Evolutionary conservation across 2,329 filamentous ascomycete species (phyloP).

Genomic region (Elsinoe batatas): DNA sequence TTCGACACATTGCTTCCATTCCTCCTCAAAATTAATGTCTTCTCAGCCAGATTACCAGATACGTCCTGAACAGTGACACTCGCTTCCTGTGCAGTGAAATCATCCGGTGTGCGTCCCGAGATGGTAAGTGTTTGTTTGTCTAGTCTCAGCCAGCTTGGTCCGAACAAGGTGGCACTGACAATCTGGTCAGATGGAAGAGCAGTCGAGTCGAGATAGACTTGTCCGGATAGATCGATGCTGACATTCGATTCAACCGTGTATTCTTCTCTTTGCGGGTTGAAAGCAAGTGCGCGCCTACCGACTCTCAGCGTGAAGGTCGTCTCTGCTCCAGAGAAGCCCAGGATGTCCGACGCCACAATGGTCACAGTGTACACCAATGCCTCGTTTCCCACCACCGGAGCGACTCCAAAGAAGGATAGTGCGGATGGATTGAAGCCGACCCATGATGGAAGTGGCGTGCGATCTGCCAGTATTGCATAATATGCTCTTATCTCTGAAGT

Average conservation of each 20-base stretch:
- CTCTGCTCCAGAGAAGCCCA: conserved; percentile 62
- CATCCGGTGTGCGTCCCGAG: conserved; percentile 53
- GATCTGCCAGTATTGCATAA: conserved; percentile 65
- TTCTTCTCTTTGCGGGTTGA: conserved; percentile 46
- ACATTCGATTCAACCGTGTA: conserved; percentile 48
- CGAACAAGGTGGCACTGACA: not conserved
- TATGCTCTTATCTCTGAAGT: conserved; percentile 48
- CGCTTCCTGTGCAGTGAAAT: conserved; percentile 52
- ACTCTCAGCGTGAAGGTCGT: conserved; percentile 62
- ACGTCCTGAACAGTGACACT: conserved; percentile 50
- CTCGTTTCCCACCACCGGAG: conserved; percentile 55
- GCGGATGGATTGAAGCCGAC: conserved; percentile 57
- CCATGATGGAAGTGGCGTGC: conserved; percentile 81
- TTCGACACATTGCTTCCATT: conserved; percentile 17
- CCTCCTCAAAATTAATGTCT: conserved; percentile 37
- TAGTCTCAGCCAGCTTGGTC: conserved; percentile 60
- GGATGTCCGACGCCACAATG: conserved; percentile 67
- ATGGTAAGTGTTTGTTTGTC: conserved; percentile 53
- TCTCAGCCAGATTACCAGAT: conserved; percentile 49
- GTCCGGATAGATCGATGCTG: not conserved
- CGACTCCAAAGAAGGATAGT: conserved; percentile 61
- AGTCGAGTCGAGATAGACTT: not conserved
- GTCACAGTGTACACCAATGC: conserved; percentile 64
- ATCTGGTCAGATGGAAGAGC: not conserved
- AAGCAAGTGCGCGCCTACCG: conserved; percentile 58